Conservation (phyloP, 805 yeast genomes). For the Pichia scutulata region DNA sequence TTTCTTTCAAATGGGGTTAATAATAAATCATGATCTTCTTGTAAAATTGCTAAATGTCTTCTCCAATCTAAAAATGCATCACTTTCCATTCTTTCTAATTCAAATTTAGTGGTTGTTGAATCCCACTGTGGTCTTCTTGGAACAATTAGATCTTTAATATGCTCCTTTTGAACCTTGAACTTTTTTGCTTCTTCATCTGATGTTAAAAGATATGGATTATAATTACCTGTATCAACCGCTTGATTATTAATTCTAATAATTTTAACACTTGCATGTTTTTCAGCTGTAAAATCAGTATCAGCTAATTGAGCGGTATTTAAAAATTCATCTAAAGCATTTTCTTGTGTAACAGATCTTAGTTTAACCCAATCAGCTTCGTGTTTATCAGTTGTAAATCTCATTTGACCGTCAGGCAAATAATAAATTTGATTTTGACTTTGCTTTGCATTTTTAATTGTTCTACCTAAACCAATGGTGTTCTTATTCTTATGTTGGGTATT, state of each 20-base stretch:
- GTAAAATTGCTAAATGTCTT: constrained; percentile 75
- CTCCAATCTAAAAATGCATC: constrained; percentile 94
- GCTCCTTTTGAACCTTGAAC: constrained; percentile 55
- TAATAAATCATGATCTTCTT: constrained; percentile 75
- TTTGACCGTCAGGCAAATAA: constrained; percentile 75
- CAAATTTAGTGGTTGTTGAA: constrained; percentile 56
- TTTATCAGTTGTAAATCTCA: constrained; percentile 80
- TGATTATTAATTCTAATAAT: constrained; percentile 70
- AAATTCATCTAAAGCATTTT: constrained; percentile 88
- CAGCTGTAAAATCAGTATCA: constrained; percentile 94
- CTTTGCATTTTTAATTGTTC: constrained; percentile 71
- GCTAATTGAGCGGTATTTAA: constrained; percentile 92
- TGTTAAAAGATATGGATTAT: constrained; percentile 53
- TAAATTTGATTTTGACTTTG: constrained; percentile 61
- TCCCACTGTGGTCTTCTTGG: constrained; percentile 94
- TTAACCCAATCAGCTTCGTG: constrained; percentile 87
- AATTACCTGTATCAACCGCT: constrained; percentile 52
- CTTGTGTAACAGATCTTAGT: constrained; percentile 90
- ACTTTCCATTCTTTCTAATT: constrained; percentile 81
- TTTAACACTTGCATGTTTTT: constrained; percentile 71
- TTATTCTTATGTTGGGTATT: constrained; percentile 80
- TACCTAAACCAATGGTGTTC: constrained; percentile 78
- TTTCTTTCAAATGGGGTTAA: constrained; percentile 97
- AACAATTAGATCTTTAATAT: constrained; percentile 64
- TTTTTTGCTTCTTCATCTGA: constrained; percentile 58